A percentile compares a stretch with the other conserved stretches of the same genome.
Evolutionary conservation across 805 yeast genomes (phyloP).

Genomic region (Cyberlindnera euphorbiiphila): DNA sequence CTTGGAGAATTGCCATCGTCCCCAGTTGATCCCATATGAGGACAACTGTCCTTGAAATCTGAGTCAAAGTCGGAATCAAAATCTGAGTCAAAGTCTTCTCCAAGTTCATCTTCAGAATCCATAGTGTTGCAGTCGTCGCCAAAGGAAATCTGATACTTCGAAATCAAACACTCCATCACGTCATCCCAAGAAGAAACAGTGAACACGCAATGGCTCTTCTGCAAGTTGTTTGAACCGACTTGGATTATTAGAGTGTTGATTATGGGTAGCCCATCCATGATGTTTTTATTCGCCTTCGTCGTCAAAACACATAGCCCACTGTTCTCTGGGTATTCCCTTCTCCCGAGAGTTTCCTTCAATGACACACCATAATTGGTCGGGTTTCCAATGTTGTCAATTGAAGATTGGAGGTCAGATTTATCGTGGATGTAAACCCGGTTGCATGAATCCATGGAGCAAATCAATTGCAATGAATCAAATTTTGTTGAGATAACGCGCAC

Average conservation of each 20-base stretch:
- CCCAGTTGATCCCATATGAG: conserved; percentile 1
- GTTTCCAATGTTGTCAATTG: conserved; percentile 5
- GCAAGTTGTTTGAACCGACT: conserved; percentile 6
- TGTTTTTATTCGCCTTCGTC: conserved; percentile 6
- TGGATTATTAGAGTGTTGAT: conserved; percentile 17
- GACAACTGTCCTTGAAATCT: conserved; percentile 15
- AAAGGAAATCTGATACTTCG: conserved; percentile 16
- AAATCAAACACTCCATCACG: conserved; percentile 25
- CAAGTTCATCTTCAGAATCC: conserved; percentile 16
- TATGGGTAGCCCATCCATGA: conserved; percentile 11
- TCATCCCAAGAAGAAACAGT: conserved; percentile 22
- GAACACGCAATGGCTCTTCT: conserved; percentile 1
- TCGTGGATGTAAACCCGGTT: conserved; percentile 9
- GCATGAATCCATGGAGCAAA: conserved; percentile 15
- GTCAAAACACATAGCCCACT: conserved; percentile 18
- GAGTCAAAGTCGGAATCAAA: conserved; percentile 18
- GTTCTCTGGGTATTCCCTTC: conserved; percentile 3
- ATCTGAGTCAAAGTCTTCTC: conserved; percentile 14
- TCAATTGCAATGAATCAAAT: conserved; percentile 14
- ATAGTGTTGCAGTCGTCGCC: conserved; percentile 4
- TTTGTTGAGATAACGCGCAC: conserved; percentile 17
- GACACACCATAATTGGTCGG: conserved; percentile 1
- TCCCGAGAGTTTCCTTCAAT: not conserved
- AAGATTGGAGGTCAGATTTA: not conserved
- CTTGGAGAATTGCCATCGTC: conserved; percentile 6